Conservation (phyloP, 106 monocot genomes). For the Posidonia australis region DNA sequence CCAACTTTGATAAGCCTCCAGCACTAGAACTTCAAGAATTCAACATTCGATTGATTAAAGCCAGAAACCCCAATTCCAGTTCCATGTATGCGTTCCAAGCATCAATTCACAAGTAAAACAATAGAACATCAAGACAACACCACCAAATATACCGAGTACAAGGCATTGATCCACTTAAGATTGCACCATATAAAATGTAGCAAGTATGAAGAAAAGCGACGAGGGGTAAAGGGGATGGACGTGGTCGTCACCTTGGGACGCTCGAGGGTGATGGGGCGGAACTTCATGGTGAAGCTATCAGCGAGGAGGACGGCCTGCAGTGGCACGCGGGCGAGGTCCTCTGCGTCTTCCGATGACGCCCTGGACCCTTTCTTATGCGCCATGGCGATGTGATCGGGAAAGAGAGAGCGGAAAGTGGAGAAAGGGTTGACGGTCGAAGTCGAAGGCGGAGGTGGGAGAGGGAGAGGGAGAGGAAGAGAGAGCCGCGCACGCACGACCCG, state of each 20-base stretch:
- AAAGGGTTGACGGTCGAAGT: not conserved
- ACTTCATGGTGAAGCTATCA: slow-evolving; percentile 87
- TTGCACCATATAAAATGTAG: too few species aligned
- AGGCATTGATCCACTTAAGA: not conserved
- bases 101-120: too few species aligned
- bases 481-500: too few species aligned
- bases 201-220: not conserved
- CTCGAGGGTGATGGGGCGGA: slow-evolving; percentile 97
- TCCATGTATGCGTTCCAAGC: too few species aligned
- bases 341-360: slow-evolving; percentile 48
- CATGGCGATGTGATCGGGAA: slow-evolving; percentile 19
- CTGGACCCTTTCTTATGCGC: slow-evolving; percentile 34
- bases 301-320: slow-evolving; percentile 93
- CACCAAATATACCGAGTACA: not conserved
- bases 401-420: not conserved
- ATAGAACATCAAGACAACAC: too few species aligned
- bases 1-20: too few species aligned
- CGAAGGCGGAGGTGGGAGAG: not conserved
- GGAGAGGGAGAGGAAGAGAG: not conserved
- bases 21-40: not conserved
- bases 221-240: not conserved
- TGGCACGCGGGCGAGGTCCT: slow-evolving; percentile 51
- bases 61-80: too few species aligned
- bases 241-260: slow-evolving; percentile 60
- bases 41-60: not conserved